phyloP scores from a whole-genome alignment of 2,329 filamentous ascomycete genomes.

The Apiospora pterosperma region DNA sequence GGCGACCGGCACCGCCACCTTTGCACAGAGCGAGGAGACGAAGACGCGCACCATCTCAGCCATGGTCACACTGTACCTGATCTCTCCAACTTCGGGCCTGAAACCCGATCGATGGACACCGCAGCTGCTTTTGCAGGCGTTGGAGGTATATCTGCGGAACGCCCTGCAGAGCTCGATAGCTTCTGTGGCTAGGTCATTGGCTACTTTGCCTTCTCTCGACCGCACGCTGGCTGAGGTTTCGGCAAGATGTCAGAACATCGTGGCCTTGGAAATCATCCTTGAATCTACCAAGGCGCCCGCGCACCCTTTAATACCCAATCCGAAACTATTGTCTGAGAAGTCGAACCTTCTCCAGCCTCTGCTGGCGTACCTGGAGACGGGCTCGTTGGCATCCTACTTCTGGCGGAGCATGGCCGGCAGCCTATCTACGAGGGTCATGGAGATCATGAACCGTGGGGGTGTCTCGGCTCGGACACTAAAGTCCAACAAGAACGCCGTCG shows the following conservation, averaged over 20 bases:
- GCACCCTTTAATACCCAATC: constrained; percentile 60
- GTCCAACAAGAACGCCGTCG: constrained; percentile 70
- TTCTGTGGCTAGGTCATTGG: constrained; percentile 70
- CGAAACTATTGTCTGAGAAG: constrained; percentile 25
- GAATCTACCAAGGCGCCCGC: constrained; percentile 61
- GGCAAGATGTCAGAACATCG: constrained; percentile 82
- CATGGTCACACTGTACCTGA: constrained; percentile 71
- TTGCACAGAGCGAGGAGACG: constrained; percentile 68
- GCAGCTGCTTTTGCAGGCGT: constrained; percentile 66
- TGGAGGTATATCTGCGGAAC: constrained; percentile 80
- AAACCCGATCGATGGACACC: constrained; percentile 60
- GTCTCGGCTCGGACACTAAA: constrained; percentile 78
- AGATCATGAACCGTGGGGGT: constrained; percentile 79
- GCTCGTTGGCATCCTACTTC: constrained; percentile 85
- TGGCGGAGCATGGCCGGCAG: constrained; percentile 85
- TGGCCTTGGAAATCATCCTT: constrained; percentile 80
- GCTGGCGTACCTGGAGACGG: constrained; percentile 77
- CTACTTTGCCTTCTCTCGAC: constrained; percentile 77
- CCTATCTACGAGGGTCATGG: constrained; percentile 73
- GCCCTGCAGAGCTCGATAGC: constrained; percentile 76
- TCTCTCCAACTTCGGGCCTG: constrained; percentile 63
- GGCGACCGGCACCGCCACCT: constrained; percentile 48
- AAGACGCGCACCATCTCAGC: constrained; percentile 72
- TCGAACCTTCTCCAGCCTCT: constrained; percentile 66
- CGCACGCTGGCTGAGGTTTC: constrained; percentile 78